These are phyloP conservation scores for Clarireedia homoeocarpa DNA, from an alignment of 2,329 filamentous ascomycete species.

Conservation along the genomic window DNA sequence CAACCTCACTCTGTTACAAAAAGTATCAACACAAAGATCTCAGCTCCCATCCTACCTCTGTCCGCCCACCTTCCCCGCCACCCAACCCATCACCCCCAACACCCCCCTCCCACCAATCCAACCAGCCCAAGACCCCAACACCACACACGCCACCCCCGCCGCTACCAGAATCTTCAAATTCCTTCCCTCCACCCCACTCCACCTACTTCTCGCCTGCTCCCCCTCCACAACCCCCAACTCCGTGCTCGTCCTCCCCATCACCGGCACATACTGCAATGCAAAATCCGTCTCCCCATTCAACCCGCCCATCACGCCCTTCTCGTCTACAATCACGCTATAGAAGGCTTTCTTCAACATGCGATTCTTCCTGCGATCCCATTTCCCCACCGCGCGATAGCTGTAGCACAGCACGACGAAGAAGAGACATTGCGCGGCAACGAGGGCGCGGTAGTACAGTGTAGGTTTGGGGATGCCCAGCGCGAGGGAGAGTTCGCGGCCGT, in stretches of 20 bases:
- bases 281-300: conserved; percentile 57
- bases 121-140: conserved; percentile 1
- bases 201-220: conserved; percentile 22
- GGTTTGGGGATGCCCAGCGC: background rate
- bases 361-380: background rate
- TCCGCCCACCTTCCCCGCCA: too few species aligned
- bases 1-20: too few species aligned
- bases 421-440: too few species aligned
- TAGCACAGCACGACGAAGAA: too few species aligned
- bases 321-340: conserved; percentile 54
- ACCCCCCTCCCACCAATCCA: background rate
- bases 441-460: background rate
- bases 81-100: background rate
- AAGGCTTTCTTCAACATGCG: conserved; percentile 33
- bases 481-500: conserved; percentile 11
- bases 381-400: too few species aligned
- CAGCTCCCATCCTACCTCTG: background rate
- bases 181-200: conserved; percentile 36
- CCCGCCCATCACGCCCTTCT: conserved; percentile 44
- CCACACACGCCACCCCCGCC: conserved; percentile 27
- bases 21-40: too few species aligned
- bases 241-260: conserved; percentile 35
- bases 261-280: conserved; percentile 63
- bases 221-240: conserved; percentile 27
- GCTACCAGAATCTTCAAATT: conserved; percentile 39